A percentile compares a stretch with the other conserved stretches of the same genome.
Conservation (phyloP, 2,329 filamentous ascomycete species). For the Calycina marina region DNA sequence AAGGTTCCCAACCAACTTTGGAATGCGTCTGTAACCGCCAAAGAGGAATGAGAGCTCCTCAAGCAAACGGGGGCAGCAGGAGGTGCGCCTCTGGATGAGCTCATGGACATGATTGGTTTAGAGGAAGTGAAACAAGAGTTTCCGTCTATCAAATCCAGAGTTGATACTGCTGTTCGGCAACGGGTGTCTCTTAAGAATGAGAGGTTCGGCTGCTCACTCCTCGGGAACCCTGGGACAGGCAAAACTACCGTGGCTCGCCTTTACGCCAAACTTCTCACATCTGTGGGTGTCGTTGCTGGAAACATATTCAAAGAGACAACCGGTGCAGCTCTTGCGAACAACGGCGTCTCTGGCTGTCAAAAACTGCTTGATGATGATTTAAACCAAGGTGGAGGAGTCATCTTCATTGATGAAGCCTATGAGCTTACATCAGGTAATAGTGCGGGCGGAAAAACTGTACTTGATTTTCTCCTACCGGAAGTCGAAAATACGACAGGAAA, state of each 20-base stretch:
- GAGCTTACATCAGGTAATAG: constrained; percentile 49
- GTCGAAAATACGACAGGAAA: constrained; percentile 59
- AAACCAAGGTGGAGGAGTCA: constrained; percentile 50
- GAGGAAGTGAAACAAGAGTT: constrained; percentile 54
- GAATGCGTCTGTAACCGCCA: background rate
- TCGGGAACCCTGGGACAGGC: constrained; percentile 67
- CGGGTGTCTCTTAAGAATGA: constrained; percentile 37
- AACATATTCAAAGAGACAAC: constrained; percentile 49
- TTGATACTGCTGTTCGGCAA: constrained; percentile 47
- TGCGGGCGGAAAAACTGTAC: constrained; percentile 40
- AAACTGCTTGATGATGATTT: constrained; percentile 40
- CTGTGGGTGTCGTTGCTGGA: constrained; percentile 48
- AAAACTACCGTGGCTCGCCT: constrained; percentile 58
- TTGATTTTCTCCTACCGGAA: constrained; percentile 59
- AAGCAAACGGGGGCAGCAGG: constrained; percentile 36
- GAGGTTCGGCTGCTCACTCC: constrained; percentile 44
- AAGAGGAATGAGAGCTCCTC: constrained; percentile 49
- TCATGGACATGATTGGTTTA: constrained; percentile 60
- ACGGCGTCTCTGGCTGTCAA: constrained; percentile 43
- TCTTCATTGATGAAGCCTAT: constrained; percentile 73
- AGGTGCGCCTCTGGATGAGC: constrained; percentile 40
- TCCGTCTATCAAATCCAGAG: constrained; percentile 43
- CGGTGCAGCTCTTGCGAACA: constrained; percentile 48
- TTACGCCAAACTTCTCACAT: constrained; percentile 50
- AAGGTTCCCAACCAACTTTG: no score